Conservation (phyloP, 441 rosid species). For the Erodium trifolium region DNA sequence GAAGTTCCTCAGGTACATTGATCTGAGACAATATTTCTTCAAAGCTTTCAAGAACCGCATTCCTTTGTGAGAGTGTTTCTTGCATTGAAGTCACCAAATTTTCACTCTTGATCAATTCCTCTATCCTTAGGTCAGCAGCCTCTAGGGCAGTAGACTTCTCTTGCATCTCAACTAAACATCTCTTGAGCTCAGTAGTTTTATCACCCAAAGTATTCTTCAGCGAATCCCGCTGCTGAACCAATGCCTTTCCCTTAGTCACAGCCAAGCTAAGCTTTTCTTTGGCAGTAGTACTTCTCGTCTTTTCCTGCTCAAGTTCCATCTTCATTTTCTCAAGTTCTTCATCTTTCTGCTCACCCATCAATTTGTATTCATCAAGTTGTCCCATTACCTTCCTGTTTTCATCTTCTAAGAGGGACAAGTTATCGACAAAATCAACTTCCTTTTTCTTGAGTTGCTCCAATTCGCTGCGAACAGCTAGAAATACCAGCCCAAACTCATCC, state of each 20-base stretch:
- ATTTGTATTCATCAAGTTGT: conserved; percentile 48
- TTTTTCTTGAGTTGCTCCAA: conserved; percentile 50
- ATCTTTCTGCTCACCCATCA: conserved; percentile 27
- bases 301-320: conserved; percentile 71
- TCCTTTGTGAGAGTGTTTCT: conserved; percentile 45
- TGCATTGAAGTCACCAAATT: conserved; percentile 47
- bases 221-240: conserved; percentile 84
- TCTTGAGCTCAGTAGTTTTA: conserved; percentile 63
- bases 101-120: conserved; percentile 50
- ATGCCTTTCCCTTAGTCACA: conserved; percentile 84
- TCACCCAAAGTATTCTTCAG: conserved; percentile 70
- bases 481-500: conserved; percentile 46
- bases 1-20: conserved; percentile 51
- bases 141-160: conserved; percentile 54
- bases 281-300: conserved; percentile 57
- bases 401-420: conserved; percentile 40
- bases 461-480: conserved; percentile 51
- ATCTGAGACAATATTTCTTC: conserved; percentile 42
- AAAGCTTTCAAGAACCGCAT: conserved; percentile 40
- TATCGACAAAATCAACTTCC: conserved; percentile 43
- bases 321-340: conserved; percentile 42
- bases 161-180: conserved; percentile 49
- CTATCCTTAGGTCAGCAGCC: conserved; percentile 46
- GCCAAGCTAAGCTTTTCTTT: conserved; percentile 96
- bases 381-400: conserved; percentile 52